Evolutionary conservation across 2,329 filamentous ascomycete species (phyloP), one percentile per base, ranked within the genome.

Genomic region (Diaporthe citriasiana): DNA sequence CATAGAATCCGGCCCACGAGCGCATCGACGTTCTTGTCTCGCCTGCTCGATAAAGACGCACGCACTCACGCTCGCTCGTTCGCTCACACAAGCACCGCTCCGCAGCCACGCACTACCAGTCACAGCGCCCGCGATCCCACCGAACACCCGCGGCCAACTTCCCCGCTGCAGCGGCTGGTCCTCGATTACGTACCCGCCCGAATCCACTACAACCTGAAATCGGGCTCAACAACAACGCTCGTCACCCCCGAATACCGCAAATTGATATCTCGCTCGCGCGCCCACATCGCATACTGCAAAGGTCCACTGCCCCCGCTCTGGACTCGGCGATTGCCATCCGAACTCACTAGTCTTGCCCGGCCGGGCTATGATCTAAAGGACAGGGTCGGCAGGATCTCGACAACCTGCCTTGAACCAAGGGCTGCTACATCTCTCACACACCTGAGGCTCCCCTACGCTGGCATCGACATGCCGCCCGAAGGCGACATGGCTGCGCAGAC

Each of bases 401-500:
- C 47, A 53, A 22, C 47, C 63, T 68, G 63, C 47, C 63, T 53
- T 12, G 33, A 40, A 38, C 12, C 17, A 51, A 51, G 63, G 47
- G 13, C 63, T 27, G 38, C 47, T 13, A 40, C 47, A 68, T 53
- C 10, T 53, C 63, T 19, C 45, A 19, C 63, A 19, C 33, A 27
- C n/a, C 47, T n/a, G 30, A 68, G 33, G 33, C n/a, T 27, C 53
- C 53, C 33, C n/a, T 30, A 35, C 27, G 57, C 70, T 70, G 77
- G 72, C 57, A 78, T 76, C 72, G 80, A 75, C 76, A 83, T 83
- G 80, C 81, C 80, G 74, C 80, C 82, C 57, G 83, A 85, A 77
- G 79, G 76, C 79, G 84, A 85, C 40, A 78, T 83, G 78, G 77
- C 81, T 75, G 78, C 80, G 73, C 82, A 81, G 79, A 84, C 80